Evolutionary conservation across 805 yeast species (phyloP).

Genomic region (Metschnikowia aberdeeniae): DNA sequence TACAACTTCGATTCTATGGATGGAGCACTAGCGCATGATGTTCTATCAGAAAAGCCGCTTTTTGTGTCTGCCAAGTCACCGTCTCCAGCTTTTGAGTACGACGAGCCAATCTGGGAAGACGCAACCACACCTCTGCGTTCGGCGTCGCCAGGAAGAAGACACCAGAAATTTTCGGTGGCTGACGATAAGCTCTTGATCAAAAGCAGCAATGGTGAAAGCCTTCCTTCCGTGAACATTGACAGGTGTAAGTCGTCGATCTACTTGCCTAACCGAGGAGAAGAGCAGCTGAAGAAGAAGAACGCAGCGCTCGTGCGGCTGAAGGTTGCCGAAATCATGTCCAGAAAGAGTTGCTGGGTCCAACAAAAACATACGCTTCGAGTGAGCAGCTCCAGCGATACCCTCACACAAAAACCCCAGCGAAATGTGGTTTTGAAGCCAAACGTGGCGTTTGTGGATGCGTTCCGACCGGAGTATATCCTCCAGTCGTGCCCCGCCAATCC

Average conservation of each 20-base stretch:
- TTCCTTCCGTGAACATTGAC: constrained; percentile 7
- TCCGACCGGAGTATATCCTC: constrained; percentile 47
- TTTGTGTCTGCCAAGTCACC: constrained; percentile 11
- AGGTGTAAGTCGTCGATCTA: constrained; percentile 7
- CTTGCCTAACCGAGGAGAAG: constrained; percentile 2
- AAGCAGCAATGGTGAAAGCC: constrained; percentile 11
- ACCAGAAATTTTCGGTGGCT: constrained; percentile 15
- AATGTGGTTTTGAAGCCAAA: constrained; percentile 23
- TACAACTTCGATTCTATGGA: constrained; percentile 8
- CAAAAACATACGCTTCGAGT: background rate
- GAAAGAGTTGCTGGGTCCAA: background rate
- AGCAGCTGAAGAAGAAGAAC: constrained; percentile 5
- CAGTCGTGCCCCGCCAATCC: constrained; percentile 54
- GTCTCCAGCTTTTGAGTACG: constrained; percentile 15
- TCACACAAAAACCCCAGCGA: constrained; percentile 6
- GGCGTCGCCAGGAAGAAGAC: background rate
- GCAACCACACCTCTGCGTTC: constrained; percentile 5
- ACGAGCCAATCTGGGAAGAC: constrained; percentile 16
- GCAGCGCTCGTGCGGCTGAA: constrained; percentile 3
- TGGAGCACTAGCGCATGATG: constrained; percentile 7
- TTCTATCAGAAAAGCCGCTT: constrained; percentile 5
- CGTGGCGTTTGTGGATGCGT: constrained; percentile 47
- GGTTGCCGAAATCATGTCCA: constrained; percentile 1
- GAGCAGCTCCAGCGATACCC: background rate
- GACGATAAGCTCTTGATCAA: constrained; percentile 2